phyloP scores from a whole-genome alignment of 768 basidiomycete genomes.

The Agrocybe praecox region DNA sequence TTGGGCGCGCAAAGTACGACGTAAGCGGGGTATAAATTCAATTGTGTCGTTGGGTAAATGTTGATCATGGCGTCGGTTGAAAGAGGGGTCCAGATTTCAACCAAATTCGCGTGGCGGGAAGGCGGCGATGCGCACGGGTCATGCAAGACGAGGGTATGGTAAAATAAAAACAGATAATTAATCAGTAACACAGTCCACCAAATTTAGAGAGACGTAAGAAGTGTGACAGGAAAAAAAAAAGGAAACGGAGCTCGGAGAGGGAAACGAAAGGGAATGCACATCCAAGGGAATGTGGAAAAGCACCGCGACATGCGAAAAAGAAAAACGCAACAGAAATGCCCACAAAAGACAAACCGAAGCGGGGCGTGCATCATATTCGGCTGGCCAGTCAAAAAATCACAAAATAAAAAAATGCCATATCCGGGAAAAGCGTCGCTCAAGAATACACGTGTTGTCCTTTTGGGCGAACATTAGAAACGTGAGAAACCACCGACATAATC shows the following conservation, averaged over 20 bases:
- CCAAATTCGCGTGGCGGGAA: not conserved
- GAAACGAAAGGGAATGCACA: slow-evolving; percentile 1
- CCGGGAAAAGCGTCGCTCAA: slow-evolving; percentile 1
- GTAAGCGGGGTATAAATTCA: not conserved
- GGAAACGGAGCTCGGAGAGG: slow-evolving; percentile 6
- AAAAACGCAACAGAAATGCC: not conserved
- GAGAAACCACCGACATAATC: slow-evolving; percentile 7
- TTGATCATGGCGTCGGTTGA: not conserved
- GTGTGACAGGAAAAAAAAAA: slow-evolving; percentile 7
- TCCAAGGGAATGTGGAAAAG: slow-evolving; percentile 7
- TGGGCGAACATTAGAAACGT: slow-evolving; percentile 2
- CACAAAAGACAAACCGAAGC: not conserved
- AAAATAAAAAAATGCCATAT: not conserved
- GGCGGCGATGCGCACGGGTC: not conserved
- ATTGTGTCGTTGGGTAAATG: not conserved
- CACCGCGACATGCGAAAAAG: slow-evolving; percentile 20
- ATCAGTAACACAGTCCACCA: slow-evolving; percentile 10
- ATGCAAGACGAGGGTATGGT: not conserved
- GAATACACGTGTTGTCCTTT: slow-evolving; percentile 13
- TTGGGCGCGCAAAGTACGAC: not conserved
- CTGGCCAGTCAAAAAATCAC: not conserved
- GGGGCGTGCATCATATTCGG: not conserved
- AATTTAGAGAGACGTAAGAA: slow-evolving; percentile 3
- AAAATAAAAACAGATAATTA: not conserved
- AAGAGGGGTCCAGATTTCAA: not conserved